phyloP scores from a whole-genome alignment of 352 stramenopile genomes.

The Phytophthora europaea region DNA sequence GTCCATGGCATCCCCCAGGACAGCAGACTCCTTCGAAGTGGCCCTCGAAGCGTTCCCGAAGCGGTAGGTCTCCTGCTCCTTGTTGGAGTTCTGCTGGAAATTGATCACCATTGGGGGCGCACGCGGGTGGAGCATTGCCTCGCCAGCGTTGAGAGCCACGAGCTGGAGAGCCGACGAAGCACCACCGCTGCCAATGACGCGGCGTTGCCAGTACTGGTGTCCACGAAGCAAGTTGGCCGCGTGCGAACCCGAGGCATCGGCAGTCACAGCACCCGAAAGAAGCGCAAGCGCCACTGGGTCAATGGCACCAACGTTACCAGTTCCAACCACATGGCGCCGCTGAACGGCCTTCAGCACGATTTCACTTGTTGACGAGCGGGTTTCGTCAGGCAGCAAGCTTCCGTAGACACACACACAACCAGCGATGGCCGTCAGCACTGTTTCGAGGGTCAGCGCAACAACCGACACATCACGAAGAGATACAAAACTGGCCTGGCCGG shows the following conservation, averaged over 20 bases:
- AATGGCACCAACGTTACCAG: constrained; percentile 33
- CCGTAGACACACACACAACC: constrained; percentile 71
- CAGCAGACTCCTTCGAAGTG: constrained; percentile 8
- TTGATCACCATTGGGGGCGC: constrained; percentile 74
- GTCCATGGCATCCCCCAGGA: constrained; percentile 42
- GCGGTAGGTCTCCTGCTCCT: constrained; percentile 27
- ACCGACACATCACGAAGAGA: constrained; percentile 62
- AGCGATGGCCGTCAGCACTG: constrained; percentile 62
- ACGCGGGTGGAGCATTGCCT: constrained; percentile 79
- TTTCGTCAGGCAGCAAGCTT: constrained; percentile 55
- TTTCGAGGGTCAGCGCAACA: constrained; percentile 54
- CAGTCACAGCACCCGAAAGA: constrained; percentile 63
- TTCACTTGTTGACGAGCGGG: constrained; percentile 57
- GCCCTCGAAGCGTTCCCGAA: constrained; percentile 4
- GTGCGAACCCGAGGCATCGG: constrained; percentile 64
- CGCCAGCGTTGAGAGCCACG: constrained; percentile 67
- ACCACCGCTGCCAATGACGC: constrained; percentile 23
- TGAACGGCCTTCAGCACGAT: constrained; percentile 54
- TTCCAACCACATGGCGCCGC: constrained; percentile 21
- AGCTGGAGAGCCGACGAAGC: constrained; percentile 52
- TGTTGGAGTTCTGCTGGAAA: constrained; percentile 40
- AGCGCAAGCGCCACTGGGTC: constrained; percentile 63
- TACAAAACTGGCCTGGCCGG: constrained; percentile 51
- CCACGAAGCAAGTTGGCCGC: constrained; percentile 62
- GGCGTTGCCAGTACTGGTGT: constrained; percentile 67